Base-by-base conservation (phyloP, 2,329 filamentous ascomycete species). In the Sporothrix globosa region DNA sequence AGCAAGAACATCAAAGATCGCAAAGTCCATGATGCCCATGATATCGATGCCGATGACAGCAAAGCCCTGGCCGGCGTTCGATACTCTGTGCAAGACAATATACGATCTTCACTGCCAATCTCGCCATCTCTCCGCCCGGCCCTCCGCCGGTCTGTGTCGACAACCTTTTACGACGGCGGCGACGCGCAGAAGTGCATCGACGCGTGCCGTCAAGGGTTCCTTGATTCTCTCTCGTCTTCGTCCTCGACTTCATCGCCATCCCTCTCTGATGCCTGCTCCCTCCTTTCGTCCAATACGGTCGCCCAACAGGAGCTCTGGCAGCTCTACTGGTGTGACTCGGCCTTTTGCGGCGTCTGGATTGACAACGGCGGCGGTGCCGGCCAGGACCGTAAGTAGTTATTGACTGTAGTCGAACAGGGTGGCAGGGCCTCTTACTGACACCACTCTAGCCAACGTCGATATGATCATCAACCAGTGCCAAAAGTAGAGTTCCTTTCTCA, bases 321-420 rank as follows among this genome's bases (percentile, higher is more conserved):
- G 53, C 77, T 87, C 27, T 87, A 87, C 75, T 84, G 84, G 76
- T 86, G 85, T 76, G 84, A 86, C 75, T 79, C 81, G 65, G 80
- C 79, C 67, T 79, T 80, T 65, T 87, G 85, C 74, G 85, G 85
- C 39, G 83, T 87, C 58, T 77, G 79, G 71, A 79, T 79, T 56
- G 72, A 74, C 65, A 67, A 44, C 54, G 4, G 39, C 13, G 74
- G 72, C 53, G 75, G 75, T 7, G 70, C 75, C 17, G 75, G 75
- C 6, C 80, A 83, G 76, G 84, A 85, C 75, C 85, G 85, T 84
- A 75, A 80, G 82, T 68, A 9, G 39, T 5, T 5, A 3, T 19
- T 24, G n/a, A 21, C 2, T 5, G 19, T 2, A 19, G 17, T 39
- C 10, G 19, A 9, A n/a, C 6, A 50, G n/a, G 48, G n/a, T 10